Conservation (phyloP, 1,284 basidiomycete genomes). For the Hortiboletus rubellus region DNA sequence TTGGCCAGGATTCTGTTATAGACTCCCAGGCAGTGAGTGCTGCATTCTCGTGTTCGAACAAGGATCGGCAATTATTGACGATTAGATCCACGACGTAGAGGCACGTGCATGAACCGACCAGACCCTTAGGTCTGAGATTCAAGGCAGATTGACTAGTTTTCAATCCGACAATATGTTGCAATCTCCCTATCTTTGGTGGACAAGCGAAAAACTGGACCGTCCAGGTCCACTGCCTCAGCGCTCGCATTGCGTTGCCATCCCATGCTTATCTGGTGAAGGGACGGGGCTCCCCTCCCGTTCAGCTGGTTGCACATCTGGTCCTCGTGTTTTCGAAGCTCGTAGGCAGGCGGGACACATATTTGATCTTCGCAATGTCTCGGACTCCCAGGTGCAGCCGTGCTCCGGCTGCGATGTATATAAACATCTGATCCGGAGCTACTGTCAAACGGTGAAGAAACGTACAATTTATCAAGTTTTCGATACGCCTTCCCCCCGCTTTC, state of each 20-base stretch:
- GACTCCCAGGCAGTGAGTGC: not conserved
- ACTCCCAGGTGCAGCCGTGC: not conserved
- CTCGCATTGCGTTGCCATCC: not conserved
- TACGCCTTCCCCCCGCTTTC: not conserved
- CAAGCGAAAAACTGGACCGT: not conserved
- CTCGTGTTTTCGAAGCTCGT: not conserved
- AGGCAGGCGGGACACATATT: not conserved
- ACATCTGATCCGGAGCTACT: not conserved
- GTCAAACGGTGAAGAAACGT: not conserved
- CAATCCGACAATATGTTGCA: not conserved
- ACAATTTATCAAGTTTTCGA: not conserved
- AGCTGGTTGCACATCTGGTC: not conserved
- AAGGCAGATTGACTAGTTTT: too few relatives aligned
- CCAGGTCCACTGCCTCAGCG: not conserved
- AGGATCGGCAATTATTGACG: not conserved
- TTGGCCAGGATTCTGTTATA: not conserved
- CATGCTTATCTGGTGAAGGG: not conserved
- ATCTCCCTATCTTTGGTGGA: not conserved
- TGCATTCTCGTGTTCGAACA: not conserved
- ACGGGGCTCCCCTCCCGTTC: too few relatives aligned
- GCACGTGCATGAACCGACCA: not conserved
- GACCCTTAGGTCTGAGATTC: too few relatives aligned
- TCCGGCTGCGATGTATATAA: not conserved
- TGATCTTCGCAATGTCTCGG: not conserved
- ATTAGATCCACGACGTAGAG: not conserved